Conservation (phyloP, 257 asterid species). For the Leonotis leonurus region DNA sequence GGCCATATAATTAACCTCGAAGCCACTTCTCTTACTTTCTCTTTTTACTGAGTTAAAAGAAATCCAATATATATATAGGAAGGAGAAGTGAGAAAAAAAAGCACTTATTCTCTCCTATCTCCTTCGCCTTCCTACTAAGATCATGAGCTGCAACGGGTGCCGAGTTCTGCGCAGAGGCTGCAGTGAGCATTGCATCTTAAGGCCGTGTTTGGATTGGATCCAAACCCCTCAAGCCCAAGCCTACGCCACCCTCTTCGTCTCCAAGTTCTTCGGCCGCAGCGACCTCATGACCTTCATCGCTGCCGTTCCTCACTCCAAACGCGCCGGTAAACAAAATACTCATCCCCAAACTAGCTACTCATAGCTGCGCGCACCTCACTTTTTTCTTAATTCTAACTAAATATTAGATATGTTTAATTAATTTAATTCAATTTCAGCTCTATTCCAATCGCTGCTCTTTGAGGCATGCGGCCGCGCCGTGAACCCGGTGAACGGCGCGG, state of each 20-base stretch:
- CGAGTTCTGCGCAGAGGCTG: constrained; percentile 75
- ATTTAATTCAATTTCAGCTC: constrained; percentile 22
- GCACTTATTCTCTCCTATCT: neutral
- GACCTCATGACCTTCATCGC: constrained; percentile 74
- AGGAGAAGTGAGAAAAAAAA: too few relatives aligned
- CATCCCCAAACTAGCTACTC: neutral
- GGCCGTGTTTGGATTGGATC: constrained; percentile 82
- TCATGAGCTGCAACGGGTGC: constrained; percentile 99
- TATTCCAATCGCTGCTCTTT: constrained; percentile 66
- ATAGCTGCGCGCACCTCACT: too few relatives aligned
- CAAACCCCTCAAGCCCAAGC: constrained; percentile 55
- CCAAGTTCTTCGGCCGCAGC: constrained; percentile 90
- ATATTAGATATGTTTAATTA: neutral
- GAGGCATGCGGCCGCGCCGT: constrained; percentile 92
- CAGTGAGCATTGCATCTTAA: constrained; percentile 54
- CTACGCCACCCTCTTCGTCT: constrained; percentile 80
- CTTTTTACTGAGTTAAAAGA: too few relatives aligned
- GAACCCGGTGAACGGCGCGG: constrained; percentile 87
- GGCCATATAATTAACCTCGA: too few relatives aligned
- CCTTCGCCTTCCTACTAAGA: neutral
- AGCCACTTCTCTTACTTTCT: too few relatives aligned
- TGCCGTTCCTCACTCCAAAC: constrained; percentile 46
- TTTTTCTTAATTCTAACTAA: neutral
- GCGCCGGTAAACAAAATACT: constrained; percentile 42
- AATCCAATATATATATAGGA: too few relatives aligned